Evolutionary conservation across 2,329 filamentous ascomycete species (phyloP).

Genomic region (Colletotrichum agaves): DNA sequence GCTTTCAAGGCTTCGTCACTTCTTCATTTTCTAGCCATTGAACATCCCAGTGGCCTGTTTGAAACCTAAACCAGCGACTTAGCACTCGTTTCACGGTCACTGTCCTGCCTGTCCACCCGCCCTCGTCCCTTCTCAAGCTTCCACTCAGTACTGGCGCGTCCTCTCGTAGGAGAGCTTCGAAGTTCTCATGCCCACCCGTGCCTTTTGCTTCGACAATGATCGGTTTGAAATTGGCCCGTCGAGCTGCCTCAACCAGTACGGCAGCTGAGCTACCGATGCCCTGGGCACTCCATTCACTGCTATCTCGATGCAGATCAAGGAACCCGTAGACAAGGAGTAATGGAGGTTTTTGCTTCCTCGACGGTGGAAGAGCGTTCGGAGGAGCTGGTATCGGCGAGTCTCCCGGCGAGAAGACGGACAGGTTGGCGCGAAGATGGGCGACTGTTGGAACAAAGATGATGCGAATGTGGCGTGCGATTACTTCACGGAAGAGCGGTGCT

Average conservation of each 20-base stretch:
- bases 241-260: conserved; percentile 69
- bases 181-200: conserved; percentile 42
- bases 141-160: conserved; percentile 72
- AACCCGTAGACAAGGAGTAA: conserved; percentile 73
- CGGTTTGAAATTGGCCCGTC: conserved; percentile 54
- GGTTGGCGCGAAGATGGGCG: conserved; percentile 79
- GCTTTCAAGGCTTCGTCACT: background rate
- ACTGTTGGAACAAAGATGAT: conserved; percentile 80
- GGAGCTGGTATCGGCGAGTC: conserved; percentile 52
- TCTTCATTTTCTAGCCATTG: background rate
- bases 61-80: conserved; percentile 73
- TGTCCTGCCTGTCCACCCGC: conserved; percentile 66
- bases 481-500: conserved; percentile 75
- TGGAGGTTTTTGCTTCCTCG: conserved; percentile 43
- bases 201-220: conserved; percentile 59
- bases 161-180: conserved; percentile 58
- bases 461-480: conserved; percentile 74
- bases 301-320: conserved; percentile 72
- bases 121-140: conserved; percentile 61
- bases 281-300: conserved; percentile 80
- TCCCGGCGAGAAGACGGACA: conserved; percentile 64
- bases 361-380: conserved; percentile 41
- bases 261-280: conserved; percentile 74
- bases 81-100: conserved; percentile 68
- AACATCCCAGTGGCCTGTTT: conserved; percentile 49